A percentile compares a stretch with the other conserved stretches of the same genome.
Conservation (phyloP, 805 yeast species). For the Saccharomycopsis malanga region DNA sequence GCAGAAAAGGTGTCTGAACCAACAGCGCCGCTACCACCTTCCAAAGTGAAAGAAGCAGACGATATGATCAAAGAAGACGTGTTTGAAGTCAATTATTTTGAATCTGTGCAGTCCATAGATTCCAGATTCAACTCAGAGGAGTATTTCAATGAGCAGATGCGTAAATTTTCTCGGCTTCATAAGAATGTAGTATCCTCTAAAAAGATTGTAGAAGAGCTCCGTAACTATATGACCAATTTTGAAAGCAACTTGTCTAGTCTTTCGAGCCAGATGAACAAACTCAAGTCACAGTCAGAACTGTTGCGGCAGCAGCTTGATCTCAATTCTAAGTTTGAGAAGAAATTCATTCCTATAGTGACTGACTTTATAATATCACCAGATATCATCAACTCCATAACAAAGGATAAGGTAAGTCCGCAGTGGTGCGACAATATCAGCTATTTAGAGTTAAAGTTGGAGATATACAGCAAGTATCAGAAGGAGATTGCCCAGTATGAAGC, state of each 20-base stretch:
- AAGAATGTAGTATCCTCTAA: not conserved
- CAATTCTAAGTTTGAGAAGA: conserved; percentile 41
- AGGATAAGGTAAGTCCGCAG: conserved; percentile 45
- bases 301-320: conserved; percentile 41
- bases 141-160: not conserved
- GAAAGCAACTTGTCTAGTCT: conserved; percentile 48
- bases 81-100: conserved; percentile 2
- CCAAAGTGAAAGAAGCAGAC: conserved; percentile 7
- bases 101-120: not conserved
- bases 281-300: conserved; percentile 46
- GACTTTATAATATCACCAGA: conserved; percentile 73
- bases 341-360: conserved; percentile 67
- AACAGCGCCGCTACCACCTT: not conserved
- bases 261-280: conserved; percentile 53
- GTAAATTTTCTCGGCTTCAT: not conserved
- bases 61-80: conserved; percentile 3
- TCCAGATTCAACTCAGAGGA: not conserved
- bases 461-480: conserved; percentile 38
- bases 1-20: not conserved
- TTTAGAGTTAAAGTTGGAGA: conserved; percentile 49
- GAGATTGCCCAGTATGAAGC: conserved; percentile 15
- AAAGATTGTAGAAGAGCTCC: not conserved
- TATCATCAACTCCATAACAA: conserved; percentile 48
- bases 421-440: conserved; percentile 67
- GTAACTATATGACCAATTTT: conserved; percentile 43